These are phyloP conservation scores for Postia placenta DNA, from an alignment of 768 basidiomycete species.

Conservation along the genomic window DNA sequence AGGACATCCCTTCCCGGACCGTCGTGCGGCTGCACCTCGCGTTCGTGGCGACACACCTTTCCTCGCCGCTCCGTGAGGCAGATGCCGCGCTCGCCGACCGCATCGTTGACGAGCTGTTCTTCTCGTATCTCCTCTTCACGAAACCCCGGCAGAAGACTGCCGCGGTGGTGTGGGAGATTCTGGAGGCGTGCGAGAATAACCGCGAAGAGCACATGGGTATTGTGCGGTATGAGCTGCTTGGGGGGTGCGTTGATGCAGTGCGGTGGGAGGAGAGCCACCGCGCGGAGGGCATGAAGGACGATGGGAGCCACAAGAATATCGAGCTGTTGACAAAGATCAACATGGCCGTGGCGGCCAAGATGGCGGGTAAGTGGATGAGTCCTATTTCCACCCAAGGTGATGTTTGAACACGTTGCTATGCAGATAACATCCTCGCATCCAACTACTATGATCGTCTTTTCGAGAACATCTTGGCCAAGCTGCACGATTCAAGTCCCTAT, in stretches of 20 bases:
- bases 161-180: slow-evolving; percentile 64
- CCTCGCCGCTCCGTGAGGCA: slow-evolving; percentile 18
- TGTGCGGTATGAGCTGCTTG: slow-evolving; percentile 37
- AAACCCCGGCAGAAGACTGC: slow-evolving; percentile 65
- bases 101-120: slow-evolving; percentile 50
- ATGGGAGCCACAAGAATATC: slow-evolving; percentile 19
- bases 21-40: slow-evolving; percentile 48
- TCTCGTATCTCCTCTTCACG: slow-evolving; percentile 71
- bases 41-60: slow-evolving; percentile 50
- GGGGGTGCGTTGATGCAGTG: slow-evolving; percentile 47
- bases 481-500: slow-evolving; percentile 45
- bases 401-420: too few species aligned
- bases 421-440: slow-evolving; percentile 50
- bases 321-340: slow-evolving; percentile 51
- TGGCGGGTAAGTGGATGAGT: slow-evolving; percentile 51
- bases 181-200: slow-evolving; percentile 33
- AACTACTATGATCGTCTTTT: slow-evolving; percentile 37
- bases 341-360: slow-evolving; percentile 44
- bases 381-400: not conserved
- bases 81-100: slow-evolving; percentile 20
- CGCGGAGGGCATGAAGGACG: slow-evolving; percentile 25
- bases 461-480: slow-evolving; percentile 42
- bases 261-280: slow-evolving; percentile 24
- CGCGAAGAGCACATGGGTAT: slow-evolving; percentile 8
- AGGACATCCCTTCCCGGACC: slow-evolving; percentile 43